Base-by-base conservation (phyloP, 192 early-diverging fungal genomes). In the Umbelopsis isabellina region DNA sequence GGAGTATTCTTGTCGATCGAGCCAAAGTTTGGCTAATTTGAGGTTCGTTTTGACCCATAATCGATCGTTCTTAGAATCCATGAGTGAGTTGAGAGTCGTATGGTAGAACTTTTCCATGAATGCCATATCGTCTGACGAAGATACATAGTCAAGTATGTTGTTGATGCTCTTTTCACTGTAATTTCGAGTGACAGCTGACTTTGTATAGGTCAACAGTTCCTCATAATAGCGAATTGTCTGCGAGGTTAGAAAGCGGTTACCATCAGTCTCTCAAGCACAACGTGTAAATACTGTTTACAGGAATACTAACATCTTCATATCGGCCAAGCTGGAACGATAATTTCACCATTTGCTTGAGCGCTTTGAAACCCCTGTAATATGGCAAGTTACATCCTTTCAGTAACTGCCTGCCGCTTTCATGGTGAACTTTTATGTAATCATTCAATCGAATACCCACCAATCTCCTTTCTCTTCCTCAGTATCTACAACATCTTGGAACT, bases 151-250 rank as follows among this genome's bases (percentile, higher is more conserved):
- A 52, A 96, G 76, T 67, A 94, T 94, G 72, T 91, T 92, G 82
- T 96, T 96, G 76, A 96, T 94, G 68, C 86, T 89, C 82, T 96
- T 96, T 75, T 96, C 94, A 66, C 90, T 90, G 55, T 94, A 90
- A 78, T 94, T 96, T 46, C 90, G 85, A 8, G 94, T 89, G 21
- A 95, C 92, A 3, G 91, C 89, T 2, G 84, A 83, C 69, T 92
- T 91, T 37, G 88, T 87, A 72, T 93, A 93, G 1, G 85, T 89
- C 20, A 96, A 77, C 5, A 96, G 80, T 64, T 91, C 76, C 13
- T 86, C 70, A 76, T 96, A 96, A 70, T 91, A 85, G 48, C 82
- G 73, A 10, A 95, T 73, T 0, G 91, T 89, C 92, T 93, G 37
- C 35, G 3, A 30, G 2, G 35, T 23, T 1, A 0, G 12, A 35